Base-by-base conservation (phyloP, 2,329 filamentous ascomycete species). In the Fusarium falciforme region DNA sequence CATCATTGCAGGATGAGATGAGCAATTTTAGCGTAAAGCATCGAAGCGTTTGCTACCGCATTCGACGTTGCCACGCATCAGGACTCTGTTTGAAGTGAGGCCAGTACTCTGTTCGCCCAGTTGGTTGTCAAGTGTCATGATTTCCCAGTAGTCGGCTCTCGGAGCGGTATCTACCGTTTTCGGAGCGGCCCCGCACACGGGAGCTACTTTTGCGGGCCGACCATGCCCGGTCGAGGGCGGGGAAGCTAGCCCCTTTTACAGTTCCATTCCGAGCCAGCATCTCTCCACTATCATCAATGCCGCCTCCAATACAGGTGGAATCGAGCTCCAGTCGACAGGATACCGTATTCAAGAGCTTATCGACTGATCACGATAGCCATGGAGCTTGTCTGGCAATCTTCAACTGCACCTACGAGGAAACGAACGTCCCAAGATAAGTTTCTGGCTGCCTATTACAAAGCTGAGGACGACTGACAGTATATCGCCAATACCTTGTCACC, bases 301-400 rank as follows among this genome's bases (percentile, higher is more conserved):
- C 47, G 47, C 47, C 47, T 54, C 47, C 17, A n/a, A 54, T 54
- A 54, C 27, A 54, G 27, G 47, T n/a, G 47, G 47, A 52, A 52
- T 52, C 42, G 22, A 54, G 27, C 16, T 54, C 27, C 17, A 31
- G 47, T 54, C 47, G 1, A 11, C 17, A 52, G 17, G 25, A 31
- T 54, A 17, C 17, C 8, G 17, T 54, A 49, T 27, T 29, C 47
- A 2, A n/a, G 11, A 31, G 27, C 27, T 54, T 31, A 31, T 31
- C 47, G 17, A 47, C 14, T 12, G 11, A 22, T 14, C 20, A 17
- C 17, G 44, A 59, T 12, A 38, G 6, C 38, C 6, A 70, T 70
- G 68, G 65, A 70, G 33, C 12, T 70, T 20, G 68, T 70, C 11
- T 70, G 68, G 68, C 68, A 70, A 31, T 64, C 65, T 22, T 35